A percentile compares a stretch with the other conserved stretches of the same genome.
Evolutionary conservation across 768 basidiomycete genomes (phyloP).

Genomic region (Agrocybe pediades): DNA sequence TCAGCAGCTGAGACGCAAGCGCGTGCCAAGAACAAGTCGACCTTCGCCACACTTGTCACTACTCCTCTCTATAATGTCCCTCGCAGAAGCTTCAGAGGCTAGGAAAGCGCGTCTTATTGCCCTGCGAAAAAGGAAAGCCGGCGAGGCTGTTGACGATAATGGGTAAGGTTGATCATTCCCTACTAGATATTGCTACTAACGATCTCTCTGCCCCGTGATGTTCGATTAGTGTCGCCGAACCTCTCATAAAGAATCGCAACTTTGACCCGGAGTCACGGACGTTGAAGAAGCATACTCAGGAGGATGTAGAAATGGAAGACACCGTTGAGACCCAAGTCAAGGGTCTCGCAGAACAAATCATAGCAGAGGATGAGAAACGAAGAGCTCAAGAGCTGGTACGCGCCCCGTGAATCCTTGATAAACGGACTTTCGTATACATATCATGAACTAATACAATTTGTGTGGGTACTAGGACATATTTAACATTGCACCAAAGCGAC

Average conservation of each 20-base stretch:
- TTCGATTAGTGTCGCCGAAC: constrained; percentile 33
- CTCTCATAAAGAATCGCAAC: constrained; percentile 72
- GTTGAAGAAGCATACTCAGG: constrained; percentile 63
- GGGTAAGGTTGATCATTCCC: constrained; percentile 29
- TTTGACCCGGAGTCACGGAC: constrained; percentile 90
- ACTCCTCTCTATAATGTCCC: constrained; percentile 40
- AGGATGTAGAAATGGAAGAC: constrained; percentile 65
- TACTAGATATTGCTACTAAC: background rate
- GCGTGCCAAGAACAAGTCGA: background rate
- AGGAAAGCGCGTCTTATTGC: constrained; percentile 82
- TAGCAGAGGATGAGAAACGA: constrained; percentile 83
- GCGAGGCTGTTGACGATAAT: constrained; percentile 47
- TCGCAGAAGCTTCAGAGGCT: constrained; percentile 77
- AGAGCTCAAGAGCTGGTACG: constrained; percentile 86
- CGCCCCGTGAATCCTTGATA: constrained; percentile 11
- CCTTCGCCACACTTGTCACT: background rate
- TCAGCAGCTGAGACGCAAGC: constrained; percentile 10
- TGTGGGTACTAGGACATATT: constrained; percentile 73
- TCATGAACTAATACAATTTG: background rate
- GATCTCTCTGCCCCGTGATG: background rate
- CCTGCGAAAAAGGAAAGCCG: constrained; percentile 71
- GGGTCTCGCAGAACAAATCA: constrained; percentile 83
- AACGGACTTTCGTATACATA: background rate
- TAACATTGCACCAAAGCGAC: constrained; percentile 96
- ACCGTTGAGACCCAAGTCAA: constrained; percentile 87